Evolutionary conservation across 176 grass and related monocot species (phyloP), one percentile per base, ranked within the genome.

Genomic region (Carex scoparia): DNA sequence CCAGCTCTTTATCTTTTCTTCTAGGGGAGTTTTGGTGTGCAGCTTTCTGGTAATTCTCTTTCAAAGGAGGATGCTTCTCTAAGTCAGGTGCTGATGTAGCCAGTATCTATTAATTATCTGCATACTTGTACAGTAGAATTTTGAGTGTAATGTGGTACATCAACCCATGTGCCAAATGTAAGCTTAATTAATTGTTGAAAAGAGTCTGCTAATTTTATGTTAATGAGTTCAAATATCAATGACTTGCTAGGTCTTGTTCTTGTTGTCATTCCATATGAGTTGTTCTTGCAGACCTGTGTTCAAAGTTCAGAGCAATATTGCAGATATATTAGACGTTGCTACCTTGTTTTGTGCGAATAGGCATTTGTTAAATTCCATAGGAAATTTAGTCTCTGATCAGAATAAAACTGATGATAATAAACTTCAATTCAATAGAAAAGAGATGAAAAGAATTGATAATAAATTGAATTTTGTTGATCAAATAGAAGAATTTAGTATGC

Each of bases 11-110:
- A 62, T 30, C 35, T 85, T 84, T 74, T 88, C 69, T 89, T 75
- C 66, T 81, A 70, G 33, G 57, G 51, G 81, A 88, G 79, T 93
- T 91, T 90, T 90, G 85, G 75, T 83, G 38, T 68, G 83, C 28
- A n/a, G 46, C 23, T 30, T 38, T 88, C 60, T 80, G 10, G 48
- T 51, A 51, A 51, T 51, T 51, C 48, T 77, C 84, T 85, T 85
- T 81, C 33, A 76, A 66, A 54, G 7, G 61, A 14, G 28, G 53
- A 37, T 16, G 60, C 61, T 61, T 80, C 73, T 42, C 74, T 84
- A 30, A 79, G 81, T 57, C 23, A 65, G 56, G 63, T 76, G 61
- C 79, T 65, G 58, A 19, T 55, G 79, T 63, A 75, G 86, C 55
- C 55, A 49, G 54, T 75, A 37, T 69, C 70, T 30, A 49, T 62